Conservation (phyloP, 176 grass and related monocot genomes). For the Tuctoria greenei region DNA sequence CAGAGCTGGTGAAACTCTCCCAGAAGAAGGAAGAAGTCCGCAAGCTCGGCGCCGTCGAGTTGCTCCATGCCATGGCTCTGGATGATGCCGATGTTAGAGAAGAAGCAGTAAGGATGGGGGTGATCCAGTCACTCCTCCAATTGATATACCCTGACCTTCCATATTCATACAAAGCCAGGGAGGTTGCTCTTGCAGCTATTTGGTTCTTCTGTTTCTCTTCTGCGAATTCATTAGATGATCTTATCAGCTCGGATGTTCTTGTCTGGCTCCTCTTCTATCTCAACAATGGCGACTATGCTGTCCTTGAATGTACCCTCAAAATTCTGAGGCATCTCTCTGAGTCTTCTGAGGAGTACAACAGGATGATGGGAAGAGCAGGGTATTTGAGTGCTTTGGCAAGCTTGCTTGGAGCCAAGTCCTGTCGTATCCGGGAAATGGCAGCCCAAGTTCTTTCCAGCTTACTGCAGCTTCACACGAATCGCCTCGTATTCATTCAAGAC, state of each 20-base stretch:
- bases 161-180: constrained; percentile 71
- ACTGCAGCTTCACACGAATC: constrained; percentile 48
- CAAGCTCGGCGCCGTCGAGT: constrained; percentile 58
- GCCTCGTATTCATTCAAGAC: constrained; percentile 62
- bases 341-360: constrained; percentile 59
- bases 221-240: constrained; percentile 35
- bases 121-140: constrained; percentile 61
- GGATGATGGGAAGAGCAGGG: constrained; percentile 66
- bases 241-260: constrained; percentile 51
- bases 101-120: constrained; percentile 55
- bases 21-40: constrained; percentile 59
- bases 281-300: constrained; percentile 56
- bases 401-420: constrained; percentile 68
- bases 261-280: constrained; percentile 61
- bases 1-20: constrained; percentile 57
- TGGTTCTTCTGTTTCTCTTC: constrained; percentile 70
- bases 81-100: constrained; percentile 53
- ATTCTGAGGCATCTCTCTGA: constrained; percentile 52
- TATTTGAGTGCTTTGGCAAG: constrained; percentile 49
- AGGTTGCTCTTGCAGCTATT: constrained; percentile 66
- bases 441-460: constrained; percentile 58
- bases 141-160: constrained; percentile 68
- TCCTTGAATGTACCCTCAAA: constrained; percentile 70
- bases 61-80: constrained; percentile 57
- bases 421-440: constrained; percentile 57